phyloP scores from a whole-genome alignment of 805 yeast genomes.

The Candida endomychidarum region DNA sequence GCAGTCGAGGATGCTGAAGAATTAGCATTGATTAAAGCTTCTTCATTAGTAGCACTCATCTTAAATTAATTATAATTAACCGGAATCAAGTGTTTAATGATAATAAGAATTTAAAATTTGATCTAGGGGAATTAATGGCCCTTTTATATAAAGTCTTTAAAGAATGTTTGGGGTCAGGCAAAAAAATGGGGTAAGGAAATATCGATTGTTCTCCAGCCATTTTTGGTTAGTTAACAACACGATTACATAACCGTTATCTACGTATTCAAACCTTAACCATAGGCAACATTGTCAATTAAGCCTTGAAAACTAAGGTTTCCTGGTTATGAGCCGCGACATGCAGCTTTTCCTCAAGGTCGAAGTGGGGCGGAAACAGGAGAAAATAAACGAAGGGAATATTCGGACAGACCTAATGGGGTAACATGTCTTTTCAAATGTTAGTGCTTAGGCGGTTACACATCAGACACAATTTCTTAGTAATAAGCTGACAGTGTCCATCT shows the following conservation, averaged over 20 bases:
- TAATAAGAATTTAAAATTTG: neutral
- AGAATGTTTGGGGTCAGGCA: constrained; percentile 2
- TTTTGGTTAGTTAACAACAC: neutral
- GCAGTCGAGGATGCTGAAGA: constrained; percentile 13
- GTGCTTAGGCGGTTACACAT: no score
- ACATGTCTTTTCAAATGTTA: neutral
- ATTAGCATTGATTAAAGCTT: constrained; percentile 7
- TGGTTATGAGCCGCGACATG: constrained; percentile 6
- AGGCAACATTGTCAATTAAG: neutral
- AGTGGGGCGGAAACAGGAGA: constrained; percentile 4
- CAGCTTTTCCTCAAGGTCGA: neutral
- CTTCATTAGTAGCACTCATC: constrained; percentile 2
- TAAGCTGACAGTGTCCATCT: no score
- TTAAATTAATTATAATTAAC: neutral
- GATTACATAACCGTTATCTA: constrained; percentile 3
- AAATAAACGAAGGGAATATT: constrained; percentile 2
- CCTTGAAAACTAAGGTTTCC: no score
- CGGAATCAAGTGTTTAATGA: neutral
- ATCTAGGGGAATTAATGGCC: neutral
- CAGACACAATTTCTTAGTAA: no score
- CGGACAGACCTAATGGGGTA: constrained; percentile 2
- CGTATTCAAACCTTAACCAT: neutral
- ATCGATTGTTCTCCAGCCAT: neutral
- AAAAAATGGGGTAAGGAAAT: constrained; percentile 5
- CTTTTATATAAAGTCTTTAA: neutral